A percentile compares a stretch with the other conserved stretches of the same genome.
These are phyloP conservation scores for Annona squamosa DNA, from an alignment of 164 flowering plant genomes.

Conservation along the genomic window DNA sequence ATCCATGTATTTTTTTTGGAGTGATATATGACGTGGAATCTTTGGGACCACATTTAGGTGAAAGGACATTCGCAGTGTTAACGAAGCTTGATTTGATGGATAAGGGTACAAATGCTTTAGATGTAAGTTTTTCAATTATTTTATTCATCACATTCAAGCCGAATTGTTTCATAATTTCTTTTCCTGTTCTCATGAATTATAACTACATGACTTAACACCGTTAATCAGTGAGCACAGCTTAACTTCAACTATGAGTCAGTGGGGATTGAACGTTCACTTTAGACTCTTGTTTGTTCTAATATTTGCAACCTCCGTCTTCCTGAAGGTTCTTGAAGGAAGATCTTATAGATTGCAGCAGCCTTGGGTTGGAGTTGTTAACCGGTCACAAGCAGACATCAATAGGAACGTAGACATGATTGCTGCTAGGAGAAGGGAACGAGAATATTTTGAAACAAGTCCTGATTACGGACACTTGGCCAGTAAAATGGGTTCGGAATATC, in stretches of 20 bases:
- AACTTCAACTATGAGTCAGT: not conserved
- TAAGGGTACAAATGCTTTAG: conserved; percentile 69
- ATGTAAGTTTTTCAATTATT: conserved; percentile 30
- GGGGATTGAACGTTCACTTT: not conserved
- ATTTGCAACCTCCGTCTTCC: not conserved
- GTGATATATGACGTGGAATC: not conserved
- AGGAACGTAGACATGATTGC: conserved; percentile 86
- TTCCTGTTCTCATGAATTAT: not conserved
- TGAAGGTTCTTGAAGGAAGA: conserved; percentile 74
- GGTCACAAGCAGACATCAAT: conserved; percentile 84
- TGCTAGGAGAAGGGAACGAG: conserved; percentile 73
- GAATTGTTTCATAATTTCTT: no score
- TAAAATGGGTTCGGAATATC: conserved; percentile 85
- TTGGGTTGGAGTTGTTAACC: conserved; percentile 90
- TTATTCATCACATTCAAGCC: not conserved
- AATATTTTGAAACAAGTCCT: conserved; percentile 57
- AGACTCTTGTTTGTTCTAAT: not conserved
- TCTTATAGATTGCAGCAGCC: conserved; percentile 66
- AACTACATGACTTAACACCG: not conserved
- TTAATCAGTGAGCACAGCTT: not conserved
- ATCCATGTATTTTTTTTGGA: not conserved
- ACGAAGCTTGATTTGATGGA: conserved; percentile 76
- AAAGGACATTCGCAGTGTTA: conserved; percentile 67
- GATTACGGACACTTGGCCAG: conserved; percentile 64
- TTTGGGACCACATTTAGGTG: conserved; percentile 31